Evolutionary conservation across 352 stramenopile species (phyloP).

Genomic region (Phytophthora constricta): DNA sequence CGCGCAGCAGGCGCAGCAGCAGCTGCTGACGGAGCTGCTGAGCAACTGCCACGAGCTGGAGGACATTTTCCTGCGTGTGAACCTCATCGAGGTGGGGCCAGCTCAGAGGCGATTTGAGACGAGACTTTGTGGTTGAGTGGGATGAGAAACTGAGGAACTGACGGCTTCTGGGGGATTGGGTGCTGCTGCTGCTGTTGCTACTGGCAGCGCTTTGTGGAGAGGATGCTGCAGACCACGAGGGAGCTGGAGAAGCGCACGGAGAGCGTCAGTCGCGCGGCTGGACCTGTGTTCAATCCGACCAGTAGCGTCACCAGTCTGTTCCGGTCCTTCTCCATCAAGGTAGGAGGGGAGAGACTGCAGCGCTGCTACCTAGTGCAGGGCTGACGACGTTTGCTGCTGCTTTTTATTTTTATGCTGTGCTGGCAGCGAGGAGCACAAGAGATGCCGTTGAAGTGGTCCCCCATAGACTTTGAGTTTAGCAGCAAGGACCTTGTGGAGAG

Average conservation of each 20-base stretch:
- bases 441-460: conserved; percentile 68
- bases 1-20: conserved; percentile 49
- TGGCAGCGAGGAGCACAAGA: conserved; percentile 37
- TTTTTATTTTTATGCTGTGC: too few species aligned
- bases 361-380: too few species aligned
- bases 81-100: conserved; percentile 80
- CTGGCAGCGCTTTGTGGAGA: conserved; percentile 60
- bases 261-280: conserved; percentile 52
- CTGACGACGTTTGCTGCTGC: too few species aligned
- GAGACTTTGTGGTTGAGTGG: too few species aligned
- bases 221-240: conserved; percentile 60
- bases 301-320: conserved; percentile 65
- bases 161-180: not conserved
- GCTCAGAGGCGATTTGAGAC: too few species aligned
- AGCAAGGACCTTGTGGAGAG: conserved; percentile 56
- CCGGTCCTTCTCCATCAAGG: conserved; percentile 76
- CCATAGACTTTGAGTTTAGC: conserved; percentile 65
- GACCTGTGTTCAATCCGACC: conserved; percentile 65
- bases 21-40: conserved; percentile 62
- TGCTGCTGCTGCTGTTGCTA: conserved; percentile 2
- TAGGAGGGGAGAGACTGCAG: conserved; percentile 24
- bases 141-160: not conserved
- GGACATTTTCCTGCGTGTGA: conserved; percentile 78
- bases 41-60: conserved; percentile 79
- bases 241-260: conserved; percentile 76